phyloP scores from a whole-genome alignment of 2,329 filamentous ascomycete species.

The Colletotrichum paranaense region DNA sequence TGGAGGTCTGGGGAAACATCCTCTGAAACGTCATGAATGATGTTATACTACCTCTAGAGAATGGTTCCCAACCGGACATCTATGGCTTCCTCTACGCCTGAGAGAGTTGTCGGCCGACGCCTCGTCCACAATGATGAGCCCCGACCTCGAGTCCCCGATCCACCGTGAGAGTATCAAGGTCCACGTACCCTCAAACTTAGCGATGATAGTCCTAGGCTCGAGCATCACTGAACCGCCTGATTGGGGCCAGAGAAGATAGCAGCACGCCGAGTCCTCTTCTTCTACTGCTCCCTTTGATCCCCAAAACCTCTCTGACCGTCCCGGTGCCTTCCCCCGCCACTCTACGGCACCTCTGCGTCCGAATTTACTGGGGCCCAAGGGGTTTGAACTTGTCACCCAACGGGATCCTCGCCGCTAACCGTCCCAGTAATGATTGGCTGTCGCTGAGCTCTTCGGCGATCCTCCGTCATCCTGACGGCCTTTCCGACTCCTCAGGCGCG shows the following conservation, averaged over 20 bases:
- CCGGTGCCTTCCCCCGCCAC: not conserved
- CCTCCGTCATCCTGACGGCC: conserved; percentile 19
- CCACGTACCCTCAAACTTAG: not conserved
- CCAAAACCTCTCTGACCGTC: not conserved
- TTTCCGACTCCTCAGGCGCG: not conserved
- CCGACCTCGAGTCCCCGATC: not conserved
- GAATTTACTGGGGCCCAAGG: not conserved
- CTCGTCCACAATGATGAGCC: not conserved
- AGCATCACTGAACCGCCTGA: not conserved
- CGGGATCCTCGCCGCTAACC: not conserved
- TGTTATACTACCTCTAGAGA: not conserved
- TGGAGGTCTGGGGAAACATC: conserved; percentile 9
- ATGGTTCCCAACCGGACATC: not conserved
- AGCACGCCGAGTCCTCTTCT: not conserved
- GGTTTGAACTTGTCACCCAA: not conserved
- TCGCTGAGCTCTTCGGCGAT: not conserved
- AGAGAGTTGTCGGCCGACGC: not conserved
- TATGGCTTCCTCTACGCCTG: not conserved
- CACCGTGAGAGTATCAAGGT: not conserved
- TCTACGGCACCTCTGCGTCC: not conserved
- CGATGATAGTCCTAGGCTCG: not conserved
- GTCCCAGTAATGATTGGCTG: not conserved
- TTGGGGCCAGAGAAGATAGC: not conserved
- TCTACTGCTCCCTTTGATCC: not conserved
- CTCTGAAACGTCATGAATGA: conserved; percentile 30